Evolutionary conservation across 2,329 filamentous ascomycete genomes (phyloP), one percentile per base, ranked within the genome.

Genomic region (Talaromyces funiculosus): DNA sequence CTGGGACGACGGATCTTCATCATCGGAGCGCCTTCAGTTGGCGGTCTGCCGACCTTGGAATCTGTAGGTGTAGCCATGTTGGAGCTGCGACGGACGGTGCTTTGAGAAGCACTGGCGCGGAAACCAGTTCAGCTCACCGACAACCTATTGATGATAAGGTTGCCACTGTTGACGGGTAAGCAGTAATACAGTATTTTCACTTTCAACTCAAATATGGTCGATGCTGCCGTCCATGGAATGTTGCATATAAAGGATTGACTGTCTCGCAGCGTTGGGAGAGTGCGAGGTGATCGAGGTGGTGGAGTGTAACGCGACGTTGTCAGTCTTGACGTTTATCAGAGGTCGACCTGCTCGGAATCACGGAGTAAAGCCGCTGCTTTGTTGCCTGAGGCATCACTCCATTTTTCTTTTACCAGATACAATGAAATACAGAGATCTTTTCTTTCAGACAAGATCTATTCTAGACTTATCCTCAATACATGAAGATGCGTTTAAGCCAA

Each of bases 1-100:
- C 80, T 81, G 10, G 78, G 78, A 61, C 80, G 81, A 59, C 82
- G 78, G 38, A 78, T 73, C 60, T 73, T 76, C 66, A 77, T 70
- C 10, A 70, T 72, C 53, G 74, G 75, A 61, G 70, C 76, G 63
- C 77, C 80, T n/a, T 79, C 77, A 5, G 77, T 79, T 53, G 79
- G 79, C 43, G 75, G 78, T 59, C 75, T 77, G 62, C 76, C 76
- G 65, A 78, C 77, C 3, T 80, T 77, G 59, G 76, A 73, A 61
- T 78, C 80, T 14, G 72, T 71, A 40, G 75, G 73, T 4, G 74
- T 75, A 42, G 73, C 71, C 71, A 72, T 75, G 22, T 61, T 69
- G 59, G 43, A 12, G 42, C 40, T 56, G 33, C n/a, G 33, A 33
- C 4, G 22, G 16, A 8, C 29, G 18, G 29, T 57, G 40, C 26